Percentiles rank a stretch among this genome's conserved stretches.
Evolutionary conservation across 108 stramenopile genomes (phyloP).

Genomic region (Thalassiosira profunda): DNA sequence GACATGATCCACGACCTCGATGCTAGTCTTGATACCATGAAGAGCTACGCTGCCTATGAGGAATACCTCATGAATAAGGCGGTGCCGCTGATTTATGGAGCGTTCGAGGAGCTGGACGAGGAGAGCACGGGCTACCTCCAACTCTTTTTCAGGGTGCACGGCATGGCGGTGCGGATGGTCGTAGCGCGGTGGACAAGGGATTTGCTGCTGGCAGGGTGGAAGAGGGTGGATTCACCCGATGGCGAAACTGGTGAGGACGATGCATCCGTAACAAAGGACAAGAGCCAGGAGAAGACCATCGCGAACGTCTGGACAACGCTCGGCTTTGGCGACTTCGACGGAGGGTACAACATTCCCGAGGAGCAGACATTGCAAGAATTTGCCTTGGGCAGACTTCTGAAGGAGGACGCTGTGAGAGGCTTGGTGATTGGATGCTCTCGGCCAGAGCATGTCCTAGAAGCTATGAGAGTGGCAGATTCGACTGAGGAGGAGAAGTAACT

Average conservation of each 20-base stretch:
- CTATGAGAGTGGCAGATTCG: constrained; percentile 34
- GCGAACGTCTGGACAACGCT: constrained; percentile 15
- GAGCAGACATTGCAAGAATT: constrained; percentile 78
- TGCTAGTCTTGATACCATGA: constrained; percentile 53
- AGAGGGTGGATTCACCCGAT: too few species aligned
- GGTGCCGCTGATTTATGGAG: constrained; percentile 83
- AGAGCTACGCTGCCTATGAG: constrained; percentile 80
- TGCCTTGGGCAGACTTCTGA: constrained; percentile 59
- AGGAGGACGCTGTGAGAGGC: constrained; percentile 33
- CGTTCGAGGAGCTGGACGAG: constrained; percentile 88
- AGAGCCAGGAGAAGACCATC: constrained; percentile 28
- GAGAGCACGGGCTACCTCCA: constrained; percentile 73
- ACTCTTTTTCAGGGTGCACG: constrained; percentile 76
- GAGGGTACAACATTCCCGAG: constrained; percentile 61
- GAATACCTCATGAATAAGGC: constrained; percentile 73
- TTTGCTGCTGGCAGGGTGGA: constrained; percentile 61
- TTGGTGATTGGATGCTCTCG: constrained; percentile 47
- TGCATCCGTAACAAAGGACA: not conserved
- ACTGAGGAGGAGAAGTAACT: too few species aligned
- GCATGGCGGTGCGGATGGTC: constrained; percentile 74
- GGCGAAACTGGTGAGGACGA: too few species aligned
- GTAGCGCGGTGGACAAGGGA: constrained; percentile 81
- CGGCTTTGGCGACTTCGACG: constrained; percentile 27
- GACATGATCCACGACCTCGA: constrained; percentile 90
- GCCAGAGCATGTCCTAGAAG: constrained; percentile 52